A percentile compares a stretch with the other conserved stretches of the same genome.
phyloP scores from a whole-genome alignment of 139 green algal genomes.

The Dunaliella sp. region DNA sequence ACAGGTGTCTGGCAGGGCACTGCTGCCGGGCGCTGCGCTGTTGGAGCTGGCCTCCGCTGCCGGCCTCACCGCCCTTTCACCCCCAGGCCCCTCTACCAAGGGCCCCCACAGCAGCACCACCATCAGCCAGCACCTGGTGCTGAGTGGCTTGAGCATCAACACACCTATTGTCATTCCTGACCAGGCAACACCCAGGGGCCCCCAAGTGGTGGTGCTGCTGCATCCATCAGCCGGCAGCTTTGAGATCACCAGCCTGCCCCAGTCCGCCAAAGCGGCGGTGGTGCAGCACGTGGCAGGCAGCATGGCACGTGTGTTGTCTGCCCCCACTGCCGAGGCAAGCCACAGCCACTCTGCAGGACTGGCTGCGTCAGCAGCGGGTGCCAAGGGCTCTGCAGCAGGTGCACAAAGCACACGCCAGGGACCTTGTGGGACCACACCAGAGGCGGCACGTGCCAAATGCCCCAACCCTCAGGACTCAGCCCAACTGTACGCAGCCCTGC shows the following conservation, averaged over 20 bases:
- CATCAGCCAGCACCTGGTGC: background rate
- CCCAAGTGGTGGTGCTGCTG: background rate
- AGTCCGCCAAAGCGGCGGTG: background rate
- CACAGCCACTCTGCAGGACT: background rate
- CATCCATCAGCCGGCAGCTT: background rate
- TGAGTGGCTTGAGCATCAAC: background rate
- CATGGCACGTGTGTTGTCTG: background rate
- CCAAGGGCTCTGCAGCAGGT: background rate
- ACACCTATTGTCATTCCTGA: background rate
- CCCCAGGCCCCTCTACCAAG: background rate
- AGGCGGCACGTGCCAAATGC: conserved; percentile 18
- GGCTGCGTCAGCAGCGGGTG: background rate
- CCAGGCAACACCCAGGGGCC: background rate
- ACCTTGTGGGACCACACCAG: background rate
- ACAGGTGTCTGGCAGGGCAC: conserved; percentile 13
- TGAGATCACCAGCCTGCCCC: background rate
- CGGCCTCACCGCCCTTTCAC: background rate
- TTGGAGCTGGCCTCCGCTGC: conserved; percentile 55
- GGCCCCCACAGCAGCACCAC: background rate
- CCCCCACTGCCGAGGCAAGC: background rate
- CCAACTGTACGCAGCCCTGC: conserved; percentile 71
- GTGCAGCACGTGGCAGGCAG: background rate
- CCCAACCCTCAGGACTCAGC: conserved; percentile 32
- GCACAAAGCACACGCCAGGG: background rate
- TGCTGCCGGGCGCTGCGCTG: conserved; percentile 68